Evolutionary conservation across 1,139 yeast genomes (phyloP), one percentile per base, ranked within the genome.

Genomic region (Saccharomyces pastorianus): DNA sequence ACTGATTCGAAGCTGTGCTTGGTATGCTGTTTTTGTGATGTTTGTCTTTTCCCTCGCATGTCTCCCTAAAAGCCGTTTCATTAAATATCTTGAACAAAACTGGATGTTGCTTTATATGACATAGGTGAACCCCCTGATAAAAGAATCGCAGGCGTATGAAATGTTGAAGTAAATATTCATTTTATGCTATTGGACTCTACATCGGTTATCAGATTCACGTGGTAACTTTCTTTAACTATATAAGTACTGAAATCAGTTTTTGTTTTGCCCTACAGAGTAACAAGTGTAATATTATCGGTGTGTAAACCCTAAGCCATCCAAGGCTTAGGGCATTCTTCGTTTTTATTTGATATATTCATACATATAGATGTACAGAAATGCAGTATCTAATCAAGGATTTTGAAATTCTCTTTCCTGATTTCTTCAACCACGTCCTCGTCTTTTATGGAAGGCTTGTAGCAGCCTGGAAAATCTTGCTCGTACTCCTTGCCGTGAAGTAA

Each of bases 401-500:
- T 23, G 46, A 61, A 51, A 26, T 58, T 58, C 4, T 56, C 31
- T 47, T 58, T 48, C 9, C 61, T 54, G 28, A 63, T 56, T 4
- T 57, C 47, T 6, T 59, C 63, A 23, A 64, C 49, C 4, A 48
- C 42, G 4, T 63, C 46, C 5, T 54, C 56, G 26, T 52, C 46
- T 7, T 52, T 38, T 11, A 48, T 38, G 7, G 57, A 55, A 26
- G 51, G 49, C 42, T 56, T 56, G 17, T 46, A 23, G 23, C 60
- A 58, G 46, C 56, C 54, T 5, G 11, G 17, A 26, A 58, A 56
- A 48, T 52, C 51, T 9, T 44, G 25, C 23, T 57, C 55, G 20
- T 50, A 31, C 14, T 56, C 53, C 41, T 54, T 38, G 7, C 48
- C 55, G 41, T 54, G 55, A 1, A 58, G 54, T 11, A 57, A 41